A percentile compares a stretch with the other conserved stretches of the same genome.
phyloP scores from a whole-genome alignment of 2,329 filamentous ascomycete species.

The Delphinella strobiligena region DNA sequence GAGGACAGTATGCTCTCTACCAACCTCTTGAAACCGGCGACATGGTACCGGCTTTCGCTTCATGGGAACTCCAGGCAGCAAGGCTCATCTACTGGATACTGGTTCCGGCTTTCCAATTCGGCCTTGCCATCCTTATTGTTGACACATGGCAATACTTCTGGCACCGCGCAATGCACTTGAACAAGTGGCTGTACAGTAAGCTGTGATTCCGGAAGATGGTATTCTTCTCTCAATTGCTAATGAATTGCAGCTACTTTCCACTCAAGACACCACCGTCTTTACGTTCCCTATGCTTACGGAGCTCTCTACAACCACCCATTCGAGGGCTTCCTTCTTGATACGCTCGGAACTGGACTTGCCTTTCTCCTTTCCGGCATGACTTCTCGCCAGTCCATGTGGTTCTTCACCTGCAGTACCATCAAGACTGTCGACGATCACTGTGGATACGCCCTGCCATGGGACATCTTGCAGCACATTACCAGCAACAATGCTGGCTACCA shows the following conservation, averaged over 20 bases:
- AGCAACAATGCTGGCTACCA: constrained; percentile 95
- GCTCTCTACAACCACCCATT: constrained; percentile 94
- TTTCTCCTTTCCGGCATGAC: constrained; percentile 76
- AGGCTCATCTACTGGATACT: constrained; percentile 67
- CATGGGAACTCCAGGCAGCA: constrained; percentile 68
- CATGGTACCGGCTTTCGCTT: constrained; percentile 62
- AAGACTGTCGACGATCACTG: constrained; percentile 98
- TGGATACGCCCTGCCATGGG: constrained; percentile 90
- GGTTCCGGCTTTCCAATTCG: constrained; percentile 68
- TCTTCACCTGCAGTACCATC: constrained; percentile 79
- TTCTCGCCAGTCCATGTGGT: constrained; percentile 74
- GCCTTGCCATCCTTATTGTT: constrained; percentile 60
- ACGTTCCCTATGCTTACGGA: constrained; percentile 94
- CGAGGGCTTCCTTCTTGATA: constrained; percentile 89
- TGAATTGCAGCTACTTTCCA: constrained; percentile 62
- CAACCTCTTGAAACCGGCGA: constrained; percentile 7
- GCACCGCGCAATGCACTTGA: constrained; percentile 93
- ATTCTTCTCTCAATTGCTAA: constrained; percentile 12
- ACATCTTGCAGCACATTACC: constrained; percentile 82
- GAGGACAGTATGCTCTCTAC: constrained; percentile 63
- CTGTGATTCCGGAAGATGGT: too few species aligned
- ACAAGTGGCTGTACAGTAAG: constrained; percentile 92
- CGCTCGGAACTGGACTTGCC: constrained; percentile 69
- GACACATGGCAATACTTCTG: constrained; percentile 99
- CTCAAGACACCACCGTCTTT: constrained; percentile 88